These are phyloP conservation scores for Tripterygium wilfordii DNA, from an alignment of 177 flowering plant species.

Conservation along the genomic window DNA sequence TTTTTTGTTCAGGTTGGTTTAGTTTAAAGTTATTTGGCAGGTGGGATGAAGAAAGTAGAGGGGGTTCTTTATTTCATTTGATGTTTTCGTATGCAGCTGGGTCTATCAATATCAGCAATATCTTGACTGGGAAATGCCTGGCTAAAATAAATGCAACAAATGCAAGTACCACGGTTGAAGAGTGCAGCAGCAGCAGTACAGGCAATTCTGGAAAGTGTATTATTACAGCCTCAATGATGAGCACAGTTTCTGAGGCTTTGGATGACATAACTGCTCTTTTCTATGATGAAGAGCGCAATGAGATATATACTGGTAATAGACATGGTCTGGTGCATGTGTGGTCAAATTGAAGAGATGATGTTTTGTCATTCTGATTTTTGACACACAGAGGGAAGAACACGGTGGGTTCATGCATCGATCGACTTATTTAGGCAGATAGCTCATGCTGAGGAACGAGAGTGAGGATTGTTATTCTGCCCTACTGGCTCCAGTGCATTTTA, in stretches of 20 bases:
- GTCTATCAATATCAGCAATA: conserved; percentile 92
- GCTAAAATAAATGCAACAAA: conserved; percentile 74
- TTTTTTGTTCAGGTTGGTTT: too few species aligned
- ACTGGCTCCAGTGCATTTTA: too few species aligned
- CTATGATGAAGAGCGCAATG: conserved; percentile 45
- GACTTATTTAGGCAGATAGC: too few species aligned
- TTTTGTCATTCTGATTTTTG: too few species aligned
- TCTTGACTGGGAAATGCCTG: conserved; percentile 93
- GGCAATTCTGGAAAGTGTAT: conserved; percentile 32
- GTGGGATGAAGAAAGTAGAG: too few species aligned
- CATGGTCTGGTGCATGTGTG: conserved; percentile 93
- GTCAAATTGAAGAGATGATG: conserved; percentile 58
- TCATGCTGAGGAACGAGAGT: too few species aligned
- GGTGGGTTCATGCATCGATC: too few species aligned
- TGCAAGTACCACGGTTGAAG: conserved; percentile 25
- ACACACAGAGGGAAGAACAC: too few species aligned
- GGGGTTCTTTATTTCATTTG: not conserved
- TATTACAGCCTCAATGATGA: conserved; percentile 37
- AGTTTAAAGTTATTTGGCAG: too few species aligned
- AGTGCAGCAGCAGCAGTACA: conserved; percentile 19
- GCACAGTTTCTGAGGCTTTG: conserved; percentile 56
- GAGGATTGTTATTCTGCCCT: too few species aligned
- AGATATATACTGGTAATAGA: conserved; percentile 93
- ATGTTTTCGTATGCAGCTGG: conserved; percentile 72
- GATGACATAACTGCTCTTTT: conserved; percentile 21